These are phyloP conservation scores for Edaphochlamys debaryana DNA, from an alignment of 139 green algal genomes.

Conservation along the genomic window DNA sequence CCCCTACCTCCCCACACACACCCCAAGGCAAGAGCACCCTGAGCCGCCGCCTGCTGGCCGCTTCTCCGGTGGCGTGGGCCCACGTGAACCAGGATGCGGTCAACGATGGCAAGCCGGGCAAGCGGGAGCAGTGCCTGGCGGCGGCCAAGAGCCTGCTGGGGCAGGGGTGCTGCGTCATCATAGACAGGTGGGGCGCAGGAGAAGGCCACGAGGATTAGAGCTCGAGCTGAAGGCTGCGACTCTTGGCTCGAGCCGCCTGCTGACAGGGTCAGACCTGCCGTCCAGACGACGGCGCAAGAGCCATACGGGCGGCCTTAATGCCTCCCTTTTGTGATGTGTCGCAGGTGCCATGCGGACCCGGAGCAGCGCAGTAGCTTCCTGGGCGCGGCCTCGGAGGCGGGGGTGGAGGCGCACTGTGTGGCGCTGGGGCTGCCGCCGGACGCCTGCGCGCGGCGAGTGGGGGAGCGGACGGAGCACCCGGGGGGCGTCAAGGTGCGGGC, in stretches of 20 bases:
- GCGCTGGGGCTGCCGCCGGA: constrained; percentile 57
- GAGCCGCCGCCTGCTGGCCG: constrained; percentile 42
- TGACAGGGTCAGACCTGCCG: too few relatives aligned
- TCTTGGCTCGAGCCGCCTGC: too few relatives aligned
- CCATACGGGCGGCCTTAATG: too few relatives aligned
- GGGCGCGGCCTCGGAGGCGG: constrained; percentile 44
- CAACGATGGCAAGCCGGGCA: constrained; percentile 60
- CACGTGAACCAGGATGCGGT: constrained; percentile 66
- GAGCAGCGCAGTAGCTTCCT: constrained; percentile 77
- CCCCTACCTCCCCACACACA: too few relatives aligned
- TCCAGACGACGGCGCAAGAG: too few relatives aligned
- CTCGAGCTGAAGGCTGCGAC: too few relatives aligned
- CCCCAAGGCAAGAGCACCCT: constrained; percentile 79
- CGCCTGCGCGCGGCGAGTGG: constrained; percentile 60
- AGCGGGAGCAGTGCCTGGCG: constrained; percentile 69
- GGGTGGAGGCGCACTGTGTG: constrained; percentile 58
- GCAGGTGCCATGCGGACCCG: constrained; percentile 64
- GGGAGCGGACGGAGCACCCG: constrained; percentile 58
- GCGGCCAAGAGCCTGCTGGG: constrained; percentile 55
- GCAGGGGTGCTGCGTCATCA: constrained; percentile 50
- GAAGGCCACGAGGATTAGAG: neutral
- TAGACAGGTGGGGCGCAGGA: constrained; percentile 64
- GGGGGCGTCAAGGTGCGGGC: constrained; percentile 67
- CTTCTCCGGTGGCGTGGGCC: constrained; percentile 31
- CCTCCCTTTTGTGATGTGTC: neutral